Evolutionary conservation across 345 rosid species (phyloP).

Genomic region (Populus alba): DNA sequence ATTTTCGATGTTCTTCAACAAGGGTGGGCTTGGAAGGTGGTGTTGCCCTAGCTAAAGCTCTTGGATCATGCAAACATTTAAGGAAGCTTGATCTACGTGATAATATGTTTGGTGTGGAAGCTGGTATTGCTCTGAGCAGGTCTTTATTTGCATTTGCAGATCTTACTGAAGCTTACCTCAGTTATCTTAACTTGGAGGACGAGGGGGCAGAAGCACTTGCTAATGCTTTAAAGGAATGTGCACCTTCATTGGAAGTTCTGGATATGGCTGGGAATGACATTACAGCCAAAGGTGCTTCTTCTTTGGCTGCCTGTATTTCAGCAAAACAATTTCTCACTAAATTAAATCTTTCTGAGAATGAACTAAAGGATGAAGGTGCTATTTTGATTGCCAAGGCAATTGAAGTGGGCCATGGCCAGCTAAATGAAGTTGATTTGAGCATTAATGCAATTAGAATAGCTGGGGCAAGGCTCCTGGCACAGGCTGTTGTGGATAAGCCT

Average conservation of each 20-base stretch:
- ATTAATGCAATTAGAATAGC: conserved; percentile 28
- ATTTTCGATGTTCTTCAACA: conserved; percentile 86
- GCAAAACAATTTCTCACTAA: conserved; percentile 54
- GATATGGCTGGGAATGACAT: conserved; percentile 97
- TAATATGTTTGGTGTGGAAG: conserved; percentile 84
- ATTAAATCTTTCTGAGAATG: conserved; percentile 84
- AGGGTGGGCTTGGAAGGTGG: conserved; percentile 84
- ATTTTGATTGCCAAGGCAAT: conserved; percentile 35
- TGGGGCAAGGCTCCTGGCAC: conserved; percentile 36
- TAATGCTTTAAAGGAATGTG: conserved; percentile 64
- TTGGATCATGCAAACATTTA: conserved; percentile 54
- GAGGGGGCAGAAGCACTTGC: conserved; percentile 69
- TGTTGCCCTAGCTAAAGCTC: conserved; percentile 68
- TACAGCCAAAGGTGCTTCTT: conserved; percentile 60
- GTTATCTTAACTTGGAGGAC: conserved; percentile 84
- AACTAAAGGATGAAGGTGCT: conserved; percentile 82
- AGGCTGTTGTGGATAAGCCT: conserved; percentile 22
- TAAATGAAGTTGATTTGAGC: conserved; percentile 35
- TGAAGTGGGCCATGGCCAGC: conserved; percentile 28
- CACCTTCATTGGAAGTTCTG: conserved; percentile 62
- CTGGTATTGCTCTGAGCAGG: conserved; percentile 69
- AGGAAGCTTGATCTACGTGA: conserved; percentile 86
- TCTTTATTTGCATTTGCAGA: conserved; percentile 49
- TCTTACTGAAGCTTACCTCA: conserved; percentile 70
- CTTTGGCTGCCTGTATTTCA: conserved; percentile 60